These are phyloP conservation scores for Kalmusia sp. DNA, from an alignment of 2,329 filamentous ascomycete species.

Conservation along the genomic window DNA sequence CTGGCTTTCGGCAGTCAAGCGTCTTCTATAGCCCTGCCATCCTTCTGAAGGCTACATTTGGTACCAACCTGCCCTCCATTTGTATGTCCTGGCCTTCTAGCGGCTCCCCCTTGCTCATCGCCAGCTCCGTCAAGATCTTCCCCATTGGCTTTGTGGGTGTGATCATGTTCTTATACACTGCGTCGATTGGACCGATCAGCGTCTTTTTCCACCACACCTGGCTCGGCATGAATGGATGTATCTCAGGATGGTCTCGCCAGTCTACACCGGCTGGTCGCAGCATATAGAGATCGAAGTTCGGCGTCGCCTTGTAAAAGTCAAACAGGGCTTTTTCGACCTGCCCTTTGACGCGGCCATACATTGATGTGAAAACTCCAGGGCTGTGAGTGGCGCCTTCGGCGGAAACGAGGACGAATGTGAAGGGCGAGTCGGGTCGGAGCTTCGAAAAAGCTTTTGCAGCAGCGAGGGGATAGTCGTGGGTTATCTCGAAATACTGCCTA, in stretches of 20 bases:
- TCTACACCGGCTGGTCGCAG: conserved; percentile 70
- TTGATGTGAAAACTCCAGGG: conserved; percentile 62
- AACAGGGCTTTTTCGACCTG: conserved; percentile 68
- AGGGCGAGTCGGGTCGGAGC: conserved; percentile 58
- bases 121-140: conserved; percentile 56
- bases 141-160: conserved; percentile 58
- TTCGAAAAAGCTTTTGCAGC: conserved; percentile 67
- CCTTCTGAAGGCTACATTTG: conserved; percentile 51
- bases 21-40: conserved; percentile 41
- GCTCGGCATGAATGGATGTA: conserved; percentile 44
- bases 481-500: conserved; percentile 71
- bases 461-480: conserved; percentile 68
- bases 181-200: conserved; percentile 25
- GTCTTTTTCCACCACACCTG: conserved; percentile 31
- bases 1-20: too few species aligned
- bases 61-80: conserved; percentile 47
- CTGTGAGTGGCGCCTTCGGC: conserved; percentile 66
- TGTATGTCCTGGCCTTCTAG: conserved; percentile 48
- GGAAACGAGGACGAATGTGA: conserved; percentile 76
- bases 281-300: conserved; percentile 61
- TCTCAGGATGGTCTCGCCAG: conserved; percentile 46
- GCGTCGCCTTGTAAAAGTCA: conserved; percentile 54
- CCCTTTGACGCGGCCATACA: conserved; percentile 72
- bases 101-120: conserved; percentile 54
- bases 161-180: conserved; percentile 42